Evolutionary conservation across 139 green algal genomes (phyloP).

Genomic region (Chara braunii): DNA sequence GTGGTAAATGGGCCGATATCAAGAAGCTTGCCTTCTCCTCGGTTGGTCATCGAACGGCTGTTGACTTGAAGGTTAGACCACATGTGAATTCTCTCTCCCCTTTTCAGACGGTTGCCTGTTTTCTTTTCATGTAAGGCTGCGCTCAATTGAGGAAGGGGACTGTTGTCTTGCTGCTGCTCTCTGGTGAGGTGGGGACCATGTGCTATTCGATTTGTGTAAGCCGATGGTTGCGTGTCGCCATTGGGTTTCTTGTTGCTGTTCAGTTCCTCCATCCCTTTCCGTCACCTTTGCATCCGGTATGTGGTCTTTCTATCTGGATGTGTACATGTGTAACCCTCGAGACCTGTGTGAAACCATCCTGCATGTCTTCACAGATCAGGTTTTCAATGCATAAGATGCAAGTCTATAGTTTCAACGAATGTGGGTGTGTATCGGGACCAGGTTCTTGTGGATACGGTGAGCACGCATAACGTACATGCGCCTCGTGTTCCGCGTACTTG

Average conservation of each 20-base stretch:
- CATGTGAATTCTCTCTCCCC: neutral
- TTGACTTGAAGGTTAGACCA: conserved; percentile 51
- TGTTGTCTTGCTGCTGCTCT: neutral
- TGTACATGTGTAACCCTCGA: too few species aligned
- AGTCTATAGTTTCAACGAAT: too few species aligned
- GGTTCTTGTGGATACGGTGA: too few species aligned
- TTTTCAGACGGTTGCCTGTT: neutral
- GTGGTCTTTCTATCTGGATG: too few species aligned
- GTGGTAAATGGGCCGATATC: conserved; percentile 65
- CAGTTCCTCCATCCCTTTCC: too few species aligned
- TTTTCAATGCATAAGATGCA: too few species aligned
- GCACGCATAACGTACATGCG: too few species aligned
- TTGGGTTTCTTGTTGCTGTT: conserved; percentile 19
- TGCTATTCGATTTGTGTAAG: neutral
- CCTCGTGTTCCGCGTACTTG: too few species aligned
- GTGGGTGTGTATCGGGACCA: too few species aligned
- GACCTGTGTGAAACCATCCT: too few species aligned
- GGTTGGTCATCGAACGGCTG: conserved; percentile 39
- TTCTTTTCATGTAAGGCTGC: neutral
- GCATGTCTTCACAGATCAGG: too few species aligned
- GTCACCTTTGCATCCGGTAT: too few species aligned
- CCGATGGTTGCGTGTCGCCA: conserved; percentile 2
- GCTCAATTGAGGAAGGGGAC: neutral
- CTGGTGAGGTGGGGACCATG: neutral
- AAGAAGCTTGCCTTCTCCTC: conserved; percentile 46